phyloP scores from a whole-genome alignment of 371 early-diverging fungal genomes.

The Apophysomyces sp. region DNA sequence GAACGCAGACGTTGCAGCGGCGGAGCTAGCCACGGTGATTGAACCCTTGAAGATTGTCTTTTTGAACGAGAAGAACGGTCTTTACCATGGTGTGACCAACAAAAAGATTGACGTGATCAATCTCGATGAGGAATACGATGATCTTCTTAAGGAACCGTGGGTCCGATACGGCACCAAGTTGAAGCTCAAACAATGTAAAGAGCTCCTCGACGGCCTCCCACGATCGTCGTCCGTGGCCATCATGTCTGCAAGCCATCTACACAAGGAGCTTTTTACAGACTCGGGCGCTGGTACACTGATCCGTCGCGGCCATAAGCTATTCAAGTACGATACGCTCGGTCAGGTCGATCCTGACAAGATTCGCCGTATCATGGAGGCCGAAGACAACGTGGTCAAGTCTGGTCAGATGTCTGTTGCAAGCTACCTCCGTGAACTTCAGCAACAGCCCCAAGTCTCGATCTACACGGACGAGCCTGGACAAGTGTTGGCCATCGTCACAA shows the following conservation, averaged over 20 bases:
- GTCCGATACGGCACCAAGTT: slow-evolving; percentile 95
- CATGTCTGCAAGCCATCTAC: slow-evolving; percentile 93
- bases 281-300: slow-evolving; percentile 95
- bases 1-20: slow-evolving; percentile 97
- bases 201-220: slow-evolving; percentile 91
- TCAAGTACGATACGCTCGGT: slow-evolving; percentile 62
- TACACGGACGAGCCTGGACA: slow-evolving; percentile 89
- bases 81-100: slow-evolving; percentile 90
- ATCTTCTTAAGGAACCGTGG: slow-evolving; percentile 90
- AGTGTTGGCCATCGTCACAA: slow-evolving; percentile 78
- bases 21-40: slow-evolving; percentile 91
- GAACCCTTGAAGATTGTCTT: slow-evolving; percentile 97
- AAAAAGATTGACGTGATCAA: slow-evolving; percentile 94
- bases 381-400: slow-evolving; percentile 67
- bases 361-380: slow-evolving; percentile 75
- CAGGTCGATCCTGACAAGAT: slow-evolving; percentile 82
- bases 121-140: slow-evolving; percentile 90
- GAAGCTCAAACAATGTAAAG: slow-evolving; percentile 94
- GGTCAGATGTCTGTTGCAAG: slow-evolving; percentile 73
- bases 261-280: slow-evolving; percentile 97
- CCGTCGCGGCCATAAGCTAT: slow-evolving; percentile 90
- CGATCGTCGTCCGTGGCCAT: slow-evolving; percentile 95
- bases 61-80: slow-evolving; percentile 93
- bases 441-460: slow-evolving; percentile 54
- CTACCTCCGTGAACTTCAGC: slow-evolving; percentile 66